Evolutionary conservation across 208 protist genomes (phyloP), one percentile per base, ranked within the genome.

Genomic region (Trypanosoma theileri): DNA sequence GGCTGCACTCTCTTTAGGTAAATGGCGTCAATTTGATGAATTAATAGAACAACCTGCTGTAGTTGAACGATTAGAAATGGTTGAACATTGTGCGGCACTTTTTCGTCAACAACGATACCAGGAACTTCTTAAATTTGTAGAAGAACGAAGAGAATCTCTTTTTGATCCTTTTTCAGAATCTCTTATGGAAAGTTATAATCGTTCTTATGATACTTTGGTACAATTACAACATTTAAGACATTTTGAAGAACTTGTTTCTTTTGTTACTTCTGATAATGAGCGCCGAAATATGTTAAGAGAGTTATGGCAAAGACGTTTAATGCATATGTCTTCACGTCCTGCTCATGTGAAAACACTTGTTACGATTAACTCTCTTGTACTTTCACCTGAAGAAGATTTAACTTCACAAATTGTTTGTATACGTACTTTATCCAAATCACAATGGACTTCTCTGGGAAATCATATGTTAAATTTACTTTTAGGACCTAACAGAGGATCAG

Each of bases 201-300:
- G 89, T 17, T 71, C 84, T 12, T 99, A 99, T 82, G 84, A 98
- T 16, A 79, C 85, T 16, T 81, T 99, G 7, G 96, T 99, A n/a
- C 61, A 87, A 17, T 78, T 99, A 65, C 98, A 99, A 84, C 98
- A 99, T 78, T 77, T 99, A 17, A 80, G 91, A 8, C 98, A 99
- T 84, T 94, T 99, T 70, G 98, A 99, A 79, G 98, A 99, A 81
- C 87, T 99, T 40, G 89, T 99, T 16, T 84, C 86, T 24, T 99
- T 97, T 86, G 96, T 96, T 48, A 86, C 73, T 21, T 85, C 86
- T 13, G 72, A 64, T 46, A 57, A 46, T 40, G 84, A 97, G 53
- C 79, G 91, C 8, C 71, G 73, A 53, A 54, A 48, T 21, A 80
- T 93, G 77, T 75, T 97, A 40, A 73, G 73, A 53, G 58, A 88